These are phyloP conservation scores for Micractinium conductrix DNA, from an alignment of 139 green algal genomes.

Conservation along the genomic window DNA sequence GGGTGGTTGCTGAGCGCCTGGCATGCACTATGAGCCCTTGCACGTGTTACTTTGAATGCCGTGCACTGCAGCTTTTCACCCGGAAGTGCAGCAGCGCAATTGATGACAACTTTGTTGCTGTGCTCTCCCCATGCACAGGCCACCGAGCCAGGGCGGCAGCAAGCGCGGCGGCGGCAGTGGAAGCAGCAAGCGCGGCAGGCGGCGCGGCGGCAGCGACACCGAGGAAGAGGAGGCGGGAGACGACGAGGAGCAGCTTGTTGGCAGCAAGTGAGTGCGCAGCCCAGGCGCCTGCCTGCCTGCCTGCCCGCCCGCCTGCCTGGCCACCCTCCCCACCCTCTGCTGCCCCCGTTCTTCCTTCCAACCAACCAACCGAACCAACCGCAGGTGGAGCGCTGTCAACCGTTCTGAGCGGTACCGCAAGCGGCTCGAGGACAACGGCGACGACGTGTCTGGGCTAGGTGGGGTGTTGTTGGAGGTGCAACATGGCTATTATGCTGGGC, in stretches of 20 bases:
- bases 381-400: constrained; percentile 76
- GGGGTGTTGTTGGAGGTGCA: background rate
- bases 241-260: constrained; percentile 54
- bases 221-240: constrained; percentile 46
- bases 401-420: constrained; percentile 78
- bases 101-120: background rate
- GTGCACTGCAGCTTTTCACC: no score
- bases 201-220: constrained; percentile 11
- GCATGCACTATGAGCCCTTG: no score
- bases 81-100: background rate
- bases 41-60: no score
- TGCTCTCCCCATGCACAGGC: background rate
- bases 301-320: background rate
- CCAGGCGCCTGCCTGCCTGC: background rate
- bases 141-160: background rate
- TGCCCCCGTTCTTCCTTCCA: background rate
- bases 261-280: constrained; percentile 49
- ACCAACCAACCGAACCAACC: background rate
- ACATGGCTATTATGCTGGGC: background rate
- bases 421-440: constrained; percentile 64
- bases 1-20: background rate
- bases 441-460: constrained; percentile 42
- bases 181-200: constrained; percentile 15
- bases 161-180: constrained; percentile 6
- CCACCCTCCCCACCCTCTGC: background rate